Conservation (phyloP, 2,329 filamentous ascomycete species). For the Grosmannia penicillata region DNA sequence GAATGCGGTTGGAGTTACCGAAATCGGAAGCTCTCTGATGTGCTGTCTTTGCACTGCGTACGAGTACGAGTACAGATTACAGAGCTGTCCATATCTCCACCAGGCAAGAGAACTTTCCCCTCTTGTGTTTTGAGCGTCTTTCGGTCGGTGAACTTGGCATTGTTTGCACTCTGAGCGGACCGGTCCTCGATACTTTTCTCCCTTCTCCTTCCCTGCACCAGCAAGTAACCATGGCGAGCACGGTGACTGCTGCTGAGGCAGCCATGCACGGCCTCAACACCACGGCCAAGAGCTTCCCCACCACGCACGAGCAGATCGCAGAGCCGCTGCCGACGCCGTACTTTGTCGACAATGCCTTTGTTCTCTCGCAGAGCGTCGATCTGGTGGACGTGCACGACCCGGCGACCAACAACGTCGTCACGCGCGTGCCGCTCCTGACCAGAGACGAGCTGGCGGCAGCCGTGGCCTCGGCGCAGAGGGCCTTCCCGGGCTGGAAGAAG, state of each 20-base stretch:
- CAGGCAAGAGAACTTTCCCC: too few relatives aligned
- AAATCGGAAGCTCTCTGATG: too few relatives aligned
- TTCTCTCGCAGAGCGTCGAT: slow-evolving; percentile 48
- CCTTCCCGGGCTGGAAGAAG: slow-evolving; percentile 57
- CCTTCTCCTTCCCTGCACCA: too few relatives aligned
- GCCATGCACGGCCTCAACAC: neutral
- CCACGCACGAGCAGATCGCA: slow-evolving; percentile 54
- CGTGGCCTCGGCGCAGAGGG: slow-evolving; percentile 60
- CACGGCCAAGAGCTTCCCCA: slow-evolving; percentile 42
- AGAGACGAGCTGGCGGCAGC: slow-evolving; percentile 62
- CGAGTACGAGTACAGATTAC: too few relatives aligned
- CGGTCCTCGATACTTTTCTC: too few relatives aligned
- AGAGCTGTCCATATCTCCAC: too few relatives aligned
- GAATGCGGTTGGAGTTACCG: too few relatives aligned
- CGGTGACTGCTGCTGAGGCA: neutral
- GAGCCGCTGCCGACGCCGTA: slow-evolving; percentile 58
- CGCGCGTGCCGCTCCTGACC: slow-evolving; percentile 73
- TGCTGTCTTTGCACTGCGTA: too few relatives aligned
- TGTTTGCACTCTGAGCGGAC: too few relatives aligned
- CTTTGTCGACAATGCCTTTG: slow-evolving; percentile 69
- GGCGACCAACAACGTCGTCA: slow-evolving; percentile 72
- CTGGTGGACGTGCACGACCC: slow-evolving; percentile 72
- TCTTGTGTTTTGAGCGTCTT: too few relatives aligned
- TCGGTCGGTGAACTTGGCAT: too few relatives aligned
- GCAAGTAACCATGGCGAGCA: too few relatives aligned